Evolutionary conservation across 129 eudicot species (phyloP), one percentile per base, ranked within the genome.

Genomic region (Escallonia rubra): DNA sequence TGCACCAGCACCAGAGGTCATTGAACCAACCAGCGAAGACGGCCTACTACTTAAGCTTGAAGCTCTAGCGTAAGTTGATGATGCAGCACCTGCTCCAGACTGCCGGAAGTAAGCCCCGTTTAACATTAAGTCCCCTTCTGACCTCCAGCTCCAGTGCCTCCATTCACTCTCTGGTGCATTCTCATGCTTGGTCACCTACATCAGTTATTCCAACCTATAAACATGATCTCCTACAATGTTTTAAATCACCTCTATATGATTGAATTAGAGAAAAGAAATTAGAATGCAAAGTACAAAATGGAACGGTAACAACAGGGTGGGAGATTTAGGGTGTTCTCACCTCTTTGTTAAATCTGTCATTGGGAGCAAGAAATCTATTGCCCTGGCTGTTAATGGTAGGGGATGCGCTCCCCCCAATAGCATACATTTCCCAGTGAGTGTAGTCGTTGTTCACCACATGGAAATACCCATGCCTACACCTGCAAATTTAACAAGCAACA

Each of bases 391-490:
- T 78, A 48, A 91, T 85, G 56, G 97, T 91, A 51, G 97, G 97
- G 38, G 76, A 16, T 14, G 97, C 96, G 77, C 96, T 91, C 40
- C 97, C 97, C 7, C 97, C 97, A 70, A 91, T 91, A 7, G 97
- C 97, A 66, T 91, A 91, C 97, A 91, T 87, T 63, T 87, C 96
- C 97, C 97, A 91, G 70, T 90, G 97, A 43, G 90, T 90, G 55
- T 90, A 90, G 73, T 90, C 97, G 67, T 90, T 90, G 66, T 90
- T 91, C 70, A 91, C 97, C 73, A 91, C 97, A 74, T 91, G 96
- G 63, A 91, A 91, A 78, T 83, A 83, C 54, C 97, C 97, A 85
- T 74, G 97, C 69, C 97, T 87, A 59, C 97, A 87, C 82, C 96
- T 91, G 86, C 79, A 89, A 72, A 65, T 55, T 64, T 34, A 43